These are phyloP conservation scores for Pontederia crassipes DNA, from an alignment of 176 grass and related monocot species.

Conservation along the genomic window DNA sequence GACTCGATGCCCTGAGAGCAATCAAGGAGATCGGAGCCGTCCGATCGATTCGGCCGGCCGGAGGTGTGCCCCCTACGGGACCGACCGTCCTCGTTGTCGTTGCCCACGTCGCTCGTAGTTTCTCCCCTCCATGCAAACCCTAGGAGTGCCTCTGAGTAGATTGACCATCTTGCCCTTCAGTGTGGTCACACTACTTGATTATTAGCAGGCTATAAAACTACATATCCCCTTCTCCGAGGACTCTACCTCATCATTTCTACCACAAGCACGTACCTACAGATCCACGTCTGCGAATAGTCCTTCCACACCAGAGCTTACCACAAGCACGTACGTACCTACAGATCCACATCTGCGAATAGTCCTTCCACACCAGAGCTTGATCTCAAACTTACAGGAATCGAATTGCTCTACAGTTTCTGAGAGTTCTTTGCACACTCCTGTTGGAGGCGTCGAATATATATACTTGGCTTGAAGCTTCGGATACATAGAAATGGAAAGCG, in stretches of 20 bases:
- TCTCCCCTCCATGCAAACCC: too few species aligned
- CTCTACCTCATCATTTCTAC: not conserved
- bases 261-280: not conserved
- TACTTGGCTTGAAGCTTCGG: too few species aligned
- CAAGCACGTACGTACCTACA: not conserved
- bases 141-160: too few species aligned
- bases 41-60: not conserved
- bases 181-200: not conserved
- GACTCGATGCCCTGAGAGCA: not conserved
- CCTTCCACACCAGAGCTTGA: not conserved
- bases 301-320: not conserved
- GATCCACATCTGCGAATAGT: not conserved
- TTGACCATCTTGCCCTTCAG: too few species aligned
- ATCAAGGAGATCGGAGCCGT: not conserved
- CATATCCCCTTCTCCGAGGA: too few species aligned
- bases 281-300: not conserved
- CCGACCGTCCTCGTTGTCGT: not conserved
- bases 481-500: conserved; percentile 31
- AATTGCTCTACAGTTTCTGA: not conserved
- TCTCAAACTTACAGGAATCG: not conserved
- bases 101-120: not conserved
- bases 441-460: too few species aligned
- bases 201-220: not conserved
- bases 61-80: not conserved
- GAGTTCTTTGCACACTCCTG: too few species aligned